phyloP scores from a whole-genome alignment of 805 yeast genomes.

The Teunomyces stri region DNA sequence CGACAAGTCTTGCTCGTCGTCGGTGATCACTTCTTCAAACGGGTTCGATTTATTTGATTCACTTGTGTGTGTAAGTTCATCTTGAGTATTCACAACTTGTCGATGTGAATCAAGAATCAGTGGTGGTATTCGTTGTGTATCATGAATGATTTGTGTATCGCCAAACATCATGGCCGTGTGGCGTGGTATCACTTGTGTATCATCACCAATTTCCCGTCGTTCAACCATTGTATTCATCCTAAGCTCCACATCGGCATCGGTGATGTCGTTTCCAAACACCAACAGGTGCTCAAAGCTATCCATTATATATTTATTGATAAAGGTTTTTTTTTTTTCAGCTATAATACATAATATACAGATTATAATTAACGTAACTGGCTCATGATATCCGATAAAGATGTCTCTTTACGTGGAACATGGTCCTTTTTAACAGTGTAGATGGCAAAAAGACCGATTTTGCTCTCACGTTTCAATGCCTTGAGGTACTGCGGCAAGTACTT shows the following conservation, averaged over 20 bases:
- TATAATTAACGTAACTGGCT: slow-evolving; percentile 2
- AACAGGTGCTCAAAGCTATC: slow-evolving; percentile 4
- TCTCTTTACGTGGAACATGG: slow-evolving; percentile 21
- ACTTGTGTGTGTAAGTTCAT: slow-evolving; percentile 5
- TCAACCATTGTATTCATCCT: not conserved
- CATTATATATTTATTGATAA: not conserved
- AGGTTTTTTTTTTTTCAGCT: not conserved
- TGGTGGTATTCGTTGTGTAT: not conserved
- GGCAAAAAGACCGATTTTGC: slow-evolving; percentile 28
- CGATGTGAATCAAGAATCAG: slow-evolving; percentile 18
- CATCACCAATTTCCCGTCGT: not conserved
- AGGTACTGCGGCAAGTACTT: slow-evolving; percentile 22
- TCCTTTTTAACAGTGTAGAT: slow-evolving; percentile 38
- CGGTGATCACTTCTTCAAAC: slow-evolving; percentile 12
- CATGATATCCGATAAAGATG: slow-evolving; percentile 3
- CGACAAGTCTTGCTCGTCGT: slow-evolving; percentile 14
- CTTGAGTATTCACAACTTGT: slow-evolving; percentile 35
- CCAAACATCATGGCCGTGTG: not conserved
- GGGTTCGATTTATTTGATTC: not conserved
- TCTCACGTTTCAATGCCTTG: slow-evolving; percentile 9
- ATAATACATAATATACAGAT: slow-evolving; percentile 2
- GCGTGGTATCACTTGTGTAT: not conserved
- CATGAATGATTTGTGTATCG: slow-evolving; percentile 6
- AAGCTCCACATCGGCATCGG: not conserved
- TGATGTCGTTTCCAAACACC: slow-evolving; percentile 6